Base-by-base conservation (phyloP, 192 early-diverging fungal genomes). In the Coemansia pectinata region DNA sequence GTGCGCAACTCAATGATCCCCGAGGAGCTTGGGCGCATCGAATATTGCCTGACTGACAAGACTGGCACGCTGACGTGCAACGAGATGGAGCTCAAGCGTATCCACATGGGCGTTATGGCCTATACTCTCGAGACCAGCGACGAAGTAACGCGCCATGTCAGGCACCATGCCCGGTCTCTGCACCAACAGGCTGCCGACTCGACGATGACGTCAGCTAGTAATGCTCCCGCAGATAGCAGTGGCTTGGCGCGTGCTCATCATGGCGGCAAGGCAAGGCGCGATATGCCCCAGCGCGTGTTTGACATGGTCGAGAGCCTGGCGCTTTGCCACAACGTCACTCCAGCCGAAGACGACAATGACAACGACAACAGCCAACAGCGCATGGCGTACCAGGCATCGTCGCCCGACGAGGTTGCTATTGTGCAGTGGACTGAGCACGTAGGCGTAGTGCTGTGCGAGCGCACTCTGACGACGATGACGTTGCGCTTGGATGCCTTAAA, bases 61-160 rank as follows among this genome's bases (percentile, higher is more conserved):
- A 98, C 96, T 3, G 96, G 96, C 31, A 98, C 96, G 21, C 73
- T 98, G 73, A 98, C 96, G 15, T 83, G 94, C 67, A 98, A 98
- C 76, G 95, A 98, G 70, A 98, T 98, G 96, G 96, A 96, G 72
- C 80, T 98, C 39, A 95, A 94, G 69, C 91, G 94, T 66, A 72
- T 98, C 42, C 95, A 98, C 61, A 92, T 97, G 91, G 96, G 96
- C 48, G 94, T 94, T 14, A 95, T 97, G 91, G 91, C 94, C 0
- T 98, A 95, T 76, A 90, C 89, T 27, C 76, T 85, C 1, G 94
- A 98, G 73, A 92, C 93, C 4, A 95, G 95, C 86, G 93, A 95
- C 55, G 96, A 97, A 67, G 89, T 98, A 6, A 83, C 86, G 25
- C 80, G 87, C 4, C 89, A 93, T 17, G 58, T 96, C 65, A 83